Evolutionary conservation across 139 green algal genomes (phyloP), one percentile per base, ranked within the genome.

Genomic region (Haematococcus lacustris): DNA sequence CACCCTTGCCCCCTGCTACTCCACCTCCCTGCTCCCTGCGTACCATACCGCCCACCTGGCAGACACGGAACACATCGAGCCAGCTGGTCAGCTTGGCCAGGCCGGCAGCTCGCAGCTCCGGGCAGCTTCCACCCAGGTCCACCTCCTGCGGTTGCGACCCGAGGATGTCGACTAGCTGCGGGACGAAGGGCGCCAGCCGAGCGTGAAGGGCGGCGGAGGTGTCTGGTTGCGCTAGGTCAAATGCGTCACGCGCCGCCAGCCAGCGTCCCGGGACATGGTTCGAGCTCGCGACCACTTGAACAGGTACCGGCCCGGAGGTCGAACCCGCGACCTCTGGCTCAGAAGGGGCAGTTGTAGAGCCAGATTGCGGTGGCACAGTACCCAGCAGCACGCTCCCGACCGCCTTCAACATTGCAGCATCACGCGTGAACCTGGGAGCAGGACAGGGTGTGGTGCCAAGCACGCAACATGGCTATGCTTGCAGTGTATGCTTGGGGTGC

Each of bases 61-160:
- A 75, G 3, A 88, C 71, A 0, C 88, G 76, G 77, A 96, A 96
- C 13, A 84, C 75, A 1, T 87, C 78, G 43, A 87, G 68, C 92
- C 92, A 97, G 17, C 84, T 38, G 5, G 70, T 38, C 33, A 93
- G 69, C 1, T 57, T 67, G 1, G 81, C 86, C 2, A 79, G 59
- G 1, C 79, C 85, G n/a, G 76, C 59, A 32, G 1, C 66, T 47
- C 47, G 71, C n/a, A 72, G 41, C 28, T 38, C 66, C 3, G 66
- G 2, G 51, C 70, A 51, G 23, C 50, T 41, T 23, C 51, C 51
- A 2, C 65, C 74, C 67, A 80, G 65, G n/a, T 76, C 66, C 37
- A 83, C 61, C 47, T 82, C 77, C 34, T 30, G 9, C 63, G 33
- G 26, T 37, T 63, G 53, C 53, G 33, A 26, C 9, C 53, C 53